phyloP scores from a whole-genome alignment of 108 stramenopile genomes.

The Nannochloropsis granulata region DNA sequence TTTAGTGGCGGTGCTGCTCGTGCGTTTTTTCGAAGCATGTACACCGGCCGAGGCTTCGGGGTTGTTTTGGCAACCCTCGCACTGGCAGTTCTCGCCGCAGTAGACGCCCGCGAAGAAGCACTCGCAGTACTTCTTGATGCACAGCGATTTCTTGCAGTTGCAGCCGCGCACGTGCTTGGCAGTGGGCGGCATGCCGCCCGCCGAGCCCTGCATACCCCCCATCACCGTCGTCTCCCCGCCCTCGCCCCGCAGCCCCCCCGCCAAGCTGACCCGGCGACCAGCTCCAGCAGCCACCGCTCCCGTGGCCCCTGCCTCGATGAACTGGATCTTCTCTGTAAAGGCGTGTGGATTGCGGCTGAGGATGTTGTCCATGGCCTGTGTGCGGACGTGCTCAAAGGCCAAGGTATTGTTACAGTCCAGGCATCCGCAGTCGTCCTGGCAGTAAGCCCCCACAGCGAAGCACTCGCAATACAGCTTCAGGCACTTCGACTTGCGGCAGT shows the following conservation, averaged over 20 bases:
- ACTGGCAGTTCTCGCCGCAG: slow-evolving; percentile 73
- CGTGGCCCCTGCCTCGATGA: background rate
- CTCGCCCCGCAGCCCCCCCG: background rate
- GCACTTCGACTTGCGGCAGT: slow-evolving; percentile 81
- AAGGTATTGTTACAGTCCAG: slow-evolving; percentile 46
- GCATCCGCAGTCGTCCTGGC: slow-evolving; percentile 59
- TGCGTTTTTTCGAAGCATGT: background rate
- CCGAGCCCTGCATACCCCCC: background rate
- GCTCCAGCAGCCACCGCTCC: background rate
- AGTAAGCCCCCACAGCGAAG: slow-evolving; percentile 50
- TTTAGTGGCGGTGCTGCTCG: background rate
- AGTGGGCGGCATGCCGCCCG: background rate
- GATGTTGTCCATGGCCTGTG: slow-evolving; percentile 54
- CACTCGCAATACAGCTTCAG: slow-evolving; percentile 90
- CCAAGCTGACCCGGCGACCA: background rate
- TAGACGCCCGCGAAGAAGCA: slow-evolving; percentile 67
- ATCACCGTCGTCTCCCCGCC: background rate
- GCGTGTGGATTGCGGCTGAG: slow-evolving; percentile 55
- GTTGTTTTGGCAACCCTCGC: slow-evolving; percentile 73
- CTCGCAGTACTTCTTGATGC: slow-evolving; percentile 93
- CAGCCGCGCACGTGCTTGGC: slow-evolving; percentile 64
- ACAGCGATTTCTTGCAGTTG: slow-evolving; percentile 75
- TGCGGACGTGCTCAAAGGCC: slow-evolving; percentile 43
- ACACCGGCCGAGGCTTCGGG: background rate
- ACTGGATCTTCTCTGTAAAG: slow-evolving; percentile 58